Base-by-base conservation (phyloP, 2,329 filamentous ascomycete species). In the Alternaria solani region DNA sequence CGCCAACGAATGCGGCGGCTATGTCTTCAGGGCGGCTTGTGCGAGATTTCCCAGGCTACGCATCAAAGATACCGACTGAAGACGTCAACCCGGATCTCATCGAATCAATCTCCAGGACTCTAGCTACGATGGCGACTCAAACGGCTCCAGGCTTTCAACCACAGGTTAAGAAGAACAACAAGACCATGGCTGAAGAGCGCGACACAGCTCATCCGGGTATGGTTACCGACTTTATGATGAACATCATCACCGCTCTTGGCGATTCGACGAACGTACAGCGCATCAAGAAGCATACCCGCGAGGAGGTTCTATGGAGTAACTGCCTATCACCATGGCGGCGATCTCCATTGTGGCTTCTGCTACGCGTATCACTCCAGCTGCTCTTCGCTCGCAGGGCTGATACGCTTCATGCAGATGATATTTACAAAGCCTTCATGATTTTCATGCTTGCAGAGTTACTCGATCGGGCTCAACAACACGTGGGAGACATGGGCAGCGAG, bases 271-370 rank as follows among this genome's bases (percentile, higher is more conserved):
- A 61, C 12, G 43, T 54, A 2, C 14, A 49, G 0, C 73, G 76
- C 0, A 78, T 88, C n/a, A 74, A 63, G 43, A 89, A 88, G 59
- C 77, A 83, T 30, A 85, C 83, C 0, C 81, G 84, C 2, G 85
- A 88, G 39, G 86, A 88, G 14, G 80, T 87, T 1, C 57, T 85
- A 9, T 87, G 82, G 80, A 57, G 64, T 0, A 47, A 79, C 1
- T 64, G 60, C 14, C 61, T 60, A 1, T 42, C 53, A 1, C 83
- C 83, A 0, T 88, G 86, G 86, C 75, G 81, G 11, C 73, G 83
- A 44, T 87, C 85, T 12, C 77, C 86, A 0, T 59, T 84, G 0
- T 89, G 86, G 86, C 75, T 89, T 0, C 74, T 88, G 0, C 55
- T 88, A 3, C 83, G 86, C 0, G 84, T 87, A 0, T 70, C 79